Base-by-base conservation (phyloP, 805 yeast species). In the Lipomyces kockii region DNA sequence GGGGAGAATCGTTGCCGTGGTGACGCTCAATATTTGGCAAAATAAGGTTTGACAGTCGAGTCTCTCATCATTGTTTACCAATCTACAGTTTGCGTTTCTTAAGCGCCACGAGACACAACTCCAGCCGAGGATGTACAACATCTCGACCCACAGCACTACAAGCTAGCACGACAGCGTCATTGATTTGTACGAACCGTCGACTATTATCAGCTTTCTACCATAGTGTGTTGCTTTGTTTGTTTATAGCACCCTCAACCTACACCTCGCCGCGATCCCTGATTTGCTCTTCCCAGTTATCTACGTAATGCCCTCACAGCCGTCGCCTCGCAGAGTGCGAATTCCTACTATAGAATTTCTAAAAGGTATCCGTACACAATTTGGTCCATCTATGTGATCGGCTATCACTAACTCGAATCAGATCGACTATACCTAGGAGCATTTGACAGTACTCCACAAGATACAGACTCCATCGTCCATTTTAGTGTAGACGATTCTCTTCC, bases 401-500 rank as follows among this genome's bases (percentile, higher is more conserved):
- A 1, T 4, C 39, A 22, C 32, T 66, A 57, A 61, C 64, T 63
- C 22, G 53, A 46, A 37, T 34, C 53, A 69, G 81, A 79, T 68
- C 87, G 97, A 65, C 90, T 94, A 37, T 95, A 95, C 76, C 85
- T 94, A 9, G 98, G 97, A 4, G 96, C 97, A 3, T 93, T 87
- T 76, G 97, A 92, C 76, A 80, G 83, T 70, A 81, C 86, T 17
- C 99, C 98, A 0, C 83, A 81, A 63, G 94, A 92, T 77, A 89
- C 94, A 1, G 85, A 83, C 32, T 89, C 88, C 46, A 80, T 87
- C 55, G 97, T 91, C 1, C 90, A 89, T 78, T 93, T 95, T 80
- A 92, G 98, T 0, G 91, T 95, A 2, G 98, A 95, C 74, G 97
- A 93, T 71, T 87, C 94, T 0, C 84, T 95, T 58, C 96, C 95